Conservation (phyloP, 139 green algal genomes). For the Zygnema circumcarinatum region DNA sequence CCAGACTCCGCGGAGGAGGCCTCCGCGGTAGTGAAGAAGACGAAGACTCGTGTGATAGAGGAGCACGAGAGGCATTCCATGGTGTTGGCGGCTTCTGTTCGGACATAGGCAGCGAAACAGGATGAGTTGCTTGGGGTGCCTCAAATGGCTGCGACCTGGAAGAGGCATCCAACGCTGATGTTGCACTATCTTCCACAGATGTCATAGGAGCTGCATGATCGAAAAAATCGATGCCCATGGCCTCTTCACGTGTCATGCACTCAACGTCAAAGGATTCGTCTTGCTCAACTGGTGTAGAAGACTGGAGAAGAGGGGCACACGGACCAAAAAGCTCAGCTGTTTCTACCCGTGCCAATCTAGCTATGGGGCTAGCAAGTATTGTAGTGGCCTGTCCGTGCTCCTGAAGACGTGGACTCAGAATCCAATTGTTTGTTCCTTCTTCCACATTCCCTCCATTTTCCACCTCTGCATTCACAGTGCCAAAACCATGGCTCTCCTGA, state of each 20-base stretch:
- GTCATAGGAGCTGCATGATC: neutral
- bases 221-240: neutral
- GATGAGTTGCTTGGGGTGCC: neutral
- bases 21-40: neutral
- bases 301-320: neutral
- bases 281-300: neutral
- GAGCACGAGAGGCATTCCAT: no score
- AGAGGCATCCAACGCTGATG: neutral
- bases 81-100: neutral
- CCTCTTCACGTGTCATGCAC: neutral
- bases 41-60: no score
- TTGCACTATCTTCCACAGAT: neutral
- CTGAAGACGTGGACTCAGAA: neutral
- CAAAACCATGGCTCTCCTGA: neutral
- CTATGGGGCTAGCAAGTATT: neutral
- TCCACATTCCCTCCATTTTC: neutral
- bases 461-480: neutral
- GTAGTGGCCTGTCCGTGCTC: neutral
- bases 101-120: neutral
- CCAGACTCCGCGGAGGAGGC: neutral
- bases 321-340: neutral
- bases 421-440: neutral
- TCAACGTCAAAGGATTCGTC: neutral
- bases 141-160: neutral
- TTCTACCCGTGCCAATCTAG: neutral